A percentile compares a stretch with the other conserved stretches of the same genome.
Conservation (phyloP, 2,329 filamentous ascomycete genomes). For the Colletotrichum salicis region DNA sequence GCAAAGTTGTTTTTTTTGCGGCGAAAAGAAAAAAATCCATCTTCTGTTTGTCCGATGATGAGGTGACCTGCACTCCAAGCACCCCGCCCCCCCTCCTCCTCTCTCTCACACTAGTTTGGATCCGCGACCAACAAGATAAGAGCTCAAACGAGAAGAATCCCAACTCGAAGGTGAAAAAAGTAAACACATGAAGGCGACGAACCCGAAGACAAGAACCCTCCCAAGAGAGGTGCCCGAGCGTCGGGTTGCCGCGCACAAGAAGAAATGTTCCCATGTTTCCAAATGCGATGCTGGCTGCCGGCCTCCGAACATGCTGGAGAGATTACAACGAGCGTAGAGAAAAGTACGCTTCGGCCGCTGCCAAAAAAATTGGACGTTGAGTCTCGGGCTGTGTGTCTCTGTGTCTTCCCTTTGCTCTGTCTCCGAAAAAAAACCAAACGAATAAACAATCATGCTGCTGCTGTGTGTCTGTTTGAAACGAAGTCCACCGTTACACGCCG, state of each 20-base stretch:
- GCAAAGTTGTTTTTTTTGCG: slow-evolving; percentile 7
- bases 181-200: slow-evolving; percentile 50
- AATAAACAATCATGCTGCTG: slow-evolving; percentile 41
- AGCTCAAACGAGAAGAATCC: slow-evolving; percentile 39
- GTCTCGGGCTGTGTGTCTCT: background rate
- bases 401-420: slow-evolving; percentile 25
- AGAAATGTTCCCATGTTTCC: slow-evolving; percentile 26
- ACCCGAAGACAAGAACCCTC: slow-evolving; percentile 37
- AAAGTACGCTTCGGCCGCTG: slow-evolving; percentile 47
- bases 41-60: slow-evolving; percentile 24
- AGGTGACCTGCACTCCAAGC: slow-evolving; percentile 33
- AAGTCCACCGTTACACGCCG: slow-evolving; percentile 43
- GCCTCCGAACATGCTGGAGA: slow-evolving; percentile 49
- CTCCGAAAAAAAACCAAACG: slow-evolving; percentile 40
- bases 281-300: slow-evolving; percentile 47
- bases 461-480: slow-evolving; percentile 40
- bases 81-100: background rate
- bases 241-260: slow-evolving; percentile 16
- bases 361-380: slow-evolving; percentile 40
- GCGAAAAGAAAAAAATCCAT: slow-evolving; percentile 28
- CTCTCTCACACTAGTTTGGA: background rate
- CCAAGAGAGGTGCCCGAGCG: slow-evolving; percentile 34
- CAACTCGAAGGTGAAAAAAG: slow-evolving; percentile 40
- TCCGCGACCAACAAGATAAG: slow-evolving; percentile 17
- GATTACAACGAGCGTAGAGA: slow-evolving; percentile 66